phyloP scores from a whole-genome alignment of 805 yeast species.

The Maudiozyma turicensis region DNA sequence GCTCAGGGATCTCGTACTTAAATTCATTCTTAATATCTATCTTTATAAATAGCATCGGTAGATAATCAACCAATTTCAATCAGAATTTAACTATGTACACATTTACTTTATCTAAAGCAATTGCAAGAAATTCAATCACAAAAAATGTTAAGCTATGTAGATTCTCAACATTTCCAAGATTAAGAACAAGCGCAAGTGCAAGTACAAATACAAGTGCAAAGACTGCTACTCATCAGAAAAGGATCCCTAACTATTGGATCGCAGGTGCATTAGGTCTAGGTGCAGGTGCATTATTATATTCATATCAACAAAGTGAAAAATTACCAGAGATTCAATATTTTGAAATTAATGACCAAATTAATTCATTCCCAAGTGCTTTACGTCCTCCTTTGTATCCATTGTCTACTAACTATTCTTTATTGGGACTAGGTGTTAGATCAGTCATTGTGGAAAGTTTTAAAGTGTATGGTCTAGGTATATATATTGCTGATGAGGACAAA shows the following conservation, averaged over 20 bases:
- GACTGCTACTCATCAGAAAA: background rate
- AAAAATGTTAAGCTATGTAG: background rate
- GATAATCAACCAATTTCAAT: too few relatives aligned
- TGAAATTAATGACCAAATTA: constrained; percentile 41
- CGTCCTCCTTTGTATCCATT: constrained; percentile 22
- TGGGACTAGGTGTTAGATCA: constrained; percentile 75
- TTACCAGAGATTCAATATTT: constrained; percentile 22
- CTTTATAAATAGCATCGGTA: too few relatives aligned
- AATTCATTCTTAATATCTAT: too few relatives aligned
- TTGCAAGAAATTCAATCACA: background rate
- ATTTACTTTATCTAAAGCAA: background rate
- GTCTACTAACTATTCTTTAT: constrained; percentile 37
- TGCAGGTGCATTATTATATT: background rate
- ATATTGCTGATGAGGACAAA: constrained; percentile 55
- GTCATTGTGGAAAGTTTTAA: constrained; percentile 77
- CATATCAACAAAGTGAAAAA: background rate
- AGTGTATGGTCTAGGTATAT: constrained; percentile 82
- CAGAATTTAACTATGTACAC: background rate
- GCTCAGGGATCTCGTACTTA: too few relatives aligned
- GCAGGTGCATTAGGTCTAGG: background rate
- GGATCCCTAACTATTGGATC: background rate
- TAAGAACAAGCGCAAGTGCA: background rate
- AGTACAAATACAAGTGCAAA: background rate
- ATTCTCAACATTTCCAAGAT: background rate
- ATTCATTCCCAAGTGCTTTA: constrained; percentile 35